phyloP scores from a whole-genome alignment of 2,329 filamentous ascomycete genomes.

The Hymenoscyphus linearis region DNA sequence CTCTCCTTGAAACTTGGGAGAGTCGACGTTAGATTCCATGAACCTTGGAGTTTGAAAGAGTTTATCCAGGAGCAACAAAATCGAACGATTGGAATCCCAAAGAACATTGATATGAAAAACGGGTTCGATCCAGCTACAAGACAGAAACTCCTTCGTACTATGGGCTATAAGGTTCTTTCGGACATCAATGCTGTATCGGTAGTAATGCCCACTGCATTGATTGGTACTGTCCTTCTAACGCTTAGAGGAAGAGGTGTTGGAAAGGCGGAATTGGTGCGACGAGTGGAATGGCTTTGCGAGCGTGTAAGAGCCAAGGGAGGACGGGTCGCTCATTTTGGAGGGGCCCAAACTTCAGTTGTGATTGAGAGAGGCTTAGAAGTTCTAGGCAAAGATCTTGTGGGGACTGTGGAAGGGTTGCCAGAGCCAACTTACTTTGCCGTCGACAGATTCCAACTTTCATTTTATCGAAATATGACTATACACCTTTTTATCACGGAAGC shows the following conservation, averaged over 20 bases:
- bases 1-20: conserved; percentile 83
- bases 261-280: conserved; percentile 74
- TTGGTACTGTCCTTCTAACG: conserved; percentile 88
- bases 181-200: conserved; percentile 96
- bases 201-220: conserved; percentile 95
- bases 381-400: conserved; percentile 82
- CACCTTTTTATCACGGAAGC: conserved; percentile 95
- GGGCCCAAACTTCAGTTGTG: conserved; percentile 71
- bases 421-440: conserved; percentile 94
- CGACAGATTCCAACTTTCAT: conserved; percentile 93
- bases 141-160: conserved; percentile 71
- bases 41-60: conserved; percentile 83
- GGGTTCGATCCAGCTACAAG: conserved; percentile 33
- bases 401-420: conserved; percentile 69
- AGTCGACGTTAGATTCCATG: conserved; percentile 92
- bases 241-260: conserved; percentile 88
- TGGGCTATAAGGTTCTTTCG: conserved; percentile 87
- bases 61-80: conserved; percentile 76
- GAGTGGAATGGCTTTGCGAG: conserved; percentile 84
- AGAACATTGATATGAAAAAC: conserved; percentile 41
- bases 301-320: conserved; percentile 82
- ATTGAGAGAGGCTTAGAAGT: conserved; percentile 89
- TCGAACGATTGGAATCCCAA: conserved; percentile 47
- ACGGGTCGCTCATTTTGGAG: conserved; percentile 88
- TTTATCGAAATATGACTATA: conserved; percentile 99